Evolutionary conservation across 352 stramenopile species (phyloP).

Genomic region (Elongisporangium senticosum): DNA sequence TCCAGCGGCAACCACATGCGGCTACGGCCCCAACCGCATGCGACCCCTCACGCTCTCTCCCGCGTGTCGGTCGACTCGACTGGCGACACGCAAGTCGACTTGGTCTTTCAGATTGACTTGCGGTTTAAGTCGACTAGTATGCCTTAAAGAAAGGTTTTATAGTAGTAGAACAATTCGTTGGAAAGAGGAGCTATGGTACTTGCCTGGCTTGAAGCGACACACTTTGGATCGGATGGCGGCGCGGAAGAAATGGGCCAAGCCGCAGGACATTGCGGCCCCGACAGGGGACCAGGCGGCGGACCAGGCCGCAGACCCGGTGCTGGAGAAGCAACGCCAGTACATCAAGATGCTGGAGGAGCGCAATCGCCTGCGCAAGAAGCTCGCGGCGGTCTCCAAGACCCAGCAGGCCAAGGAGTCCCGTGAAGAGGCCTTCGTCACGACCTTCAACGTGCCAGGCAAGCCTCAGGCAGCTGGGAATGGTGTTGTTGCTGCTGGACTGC

Average conservation of each 20-base stretch:
- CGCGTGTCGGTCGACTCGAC: neutral
- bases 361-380: conserved; percentile 77
- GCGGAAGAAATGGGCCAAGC: conserved; percentile 45
- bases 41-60: neutral
- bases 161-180: neutral
- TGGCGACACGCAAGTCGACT: neutral
- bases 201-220: neutral
- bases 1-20: neutral
- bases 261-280: conserved; percentile 10
- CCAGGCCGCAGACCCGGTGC: conserved; percentile 30
- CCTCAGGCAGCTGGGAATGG: neutral
- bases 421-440: conserved; percentile 74
- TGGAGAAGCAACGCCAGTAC: conserved; percentile 78
- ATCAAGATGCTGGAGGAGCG: conserved; percentile 81
- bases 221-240: conserved; percentile 18
- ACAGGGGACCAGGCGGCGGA: neutral
- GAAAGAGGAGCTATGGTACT: neutral
- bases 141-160: neutral
- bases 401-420: conserved; percentile 51
- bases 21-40: neutral
- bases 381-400: conserved; percentile 49
- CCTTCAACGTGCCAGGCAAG: conserved; percentile 56
- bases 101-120: too few species aligned
- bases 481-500: conserved; percentile 5
- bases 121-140: neutral